Base-by-base conservation (phyloP, 2,329 filamentous ascomycete genomes). In the Claviceps africana region DNA sequence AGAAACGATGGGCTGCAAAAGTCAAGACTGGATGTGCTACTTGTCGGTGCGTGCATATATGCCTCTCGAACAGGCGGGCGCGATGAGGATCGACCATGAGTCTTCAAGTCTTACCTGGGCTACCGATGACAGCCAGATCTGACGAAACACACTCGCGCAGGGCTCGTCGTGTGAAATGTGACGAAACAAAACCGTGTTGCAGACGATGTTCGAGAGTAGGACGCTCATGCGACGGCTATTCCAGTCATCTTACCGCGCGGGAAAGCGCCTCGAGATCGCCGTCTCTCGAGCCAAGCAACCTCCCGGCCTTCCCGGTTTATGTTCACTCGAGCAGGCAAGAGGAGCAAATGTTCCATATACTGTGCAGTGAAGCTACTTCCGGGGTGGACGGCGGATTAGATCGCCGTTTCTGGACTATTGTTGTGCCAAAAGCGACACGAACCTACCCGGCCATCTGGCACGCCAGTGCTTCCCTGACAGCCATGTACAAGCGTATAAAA, bases 401-500 rank as follows among this genome's bases (percentile, higher is more conserved):
- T n/a, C 48, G n/a, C 21, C 30, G 25, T 28, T 55, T 54, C 49
- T 55, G 52, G 54, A 40, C 51, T 11, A 33, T 54, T 21, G 51
- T 54, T n/a, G 7, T 52, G 10, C 47, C 43, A 6, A 28, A 46
- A n/a, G 54, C 54, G 9, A 50, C 54, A 21, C 51, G 48, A 42
- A 40, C 43, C 4, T 51, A 53, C 19, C 51, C 51, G 30, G 51
- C 54, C 7, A 51, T 55, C 9, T 54, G 52, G 54, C 54, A 55
- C 17, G 51, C 48, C 17, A 48, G 51, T 19, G 43, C 48, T 15
- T 49, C 52, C 8, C 43, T 54, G 8, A 33, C 51, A 15, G 50
- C 44, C 30, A 47, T 51, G 45, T 49, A 50, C 30, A 52, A 51
- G 37, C 39, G 64, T 45, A 61, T 63, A 55, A 50, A 61, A 59